Base-by-base conservation (phyloP, 2,329 filamentous ascomycete species). In the Arachnopeziza araneosa region DNA sequence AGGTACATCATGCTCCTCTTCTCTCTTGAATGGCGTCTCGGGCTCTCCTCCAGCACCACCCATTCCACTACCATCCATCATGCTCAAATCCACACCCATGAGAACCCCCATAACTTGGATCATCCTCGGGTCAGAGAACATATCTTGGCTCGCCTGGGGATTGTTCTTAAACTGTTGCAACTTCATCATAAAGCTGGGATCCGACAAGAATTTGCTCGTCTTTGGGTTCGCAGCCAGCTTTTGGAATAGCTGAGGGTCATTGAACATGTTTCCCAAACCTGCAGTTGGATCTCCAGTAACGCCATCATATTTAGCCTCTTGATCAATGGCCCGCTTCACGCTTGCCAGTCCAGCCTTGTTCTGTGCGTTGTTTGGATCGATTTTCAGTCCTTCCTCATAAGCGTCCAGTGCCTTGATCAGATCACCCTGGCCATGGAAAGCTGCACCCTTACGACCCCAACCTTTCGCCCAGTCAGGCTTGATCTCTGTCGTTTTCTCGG, bases 401-500 rank as follows among this genome's bases (percentile, higher is more conserved):
- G 96, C 92, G 70, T 97, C 92, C 64, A 88, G 84, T 36, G 95
- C 92, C 54, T 85, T 89, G 55, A 95, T 80, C 23, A 98, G 82
- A 73, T 99, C 91, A 56, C 93, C 91, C 62, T 87, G 80, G 52
- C 95, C 95, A 75, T 96, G 95, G 36, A 93, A 82, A 59, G 95
- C 95, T 64, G 92, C 88, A 67, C 93, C 95, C 76, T 97, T 97
- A 63, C 95, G 87, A 61, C 90, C 88, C 89, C 91, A 97, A 67
- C 95, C 95, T 79, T 98, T 98, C 62, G 91, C 87, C 95, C 95
- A 99, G 80, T 98, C 95, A 14, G 93, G 89, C 82, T 99, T 98
- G 75, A 99, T 80, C 77, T 96, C 85, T 58, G 89, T 96, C 2
- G 91, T 95, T 83, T 97, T 97, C 73, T 88, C 88, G 60, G 95